These are phyloP conservation scores for Limtongozyma cylindracea DNA, from an alignment of 805 yeast species.

Conservation along the genomic window DNA sequence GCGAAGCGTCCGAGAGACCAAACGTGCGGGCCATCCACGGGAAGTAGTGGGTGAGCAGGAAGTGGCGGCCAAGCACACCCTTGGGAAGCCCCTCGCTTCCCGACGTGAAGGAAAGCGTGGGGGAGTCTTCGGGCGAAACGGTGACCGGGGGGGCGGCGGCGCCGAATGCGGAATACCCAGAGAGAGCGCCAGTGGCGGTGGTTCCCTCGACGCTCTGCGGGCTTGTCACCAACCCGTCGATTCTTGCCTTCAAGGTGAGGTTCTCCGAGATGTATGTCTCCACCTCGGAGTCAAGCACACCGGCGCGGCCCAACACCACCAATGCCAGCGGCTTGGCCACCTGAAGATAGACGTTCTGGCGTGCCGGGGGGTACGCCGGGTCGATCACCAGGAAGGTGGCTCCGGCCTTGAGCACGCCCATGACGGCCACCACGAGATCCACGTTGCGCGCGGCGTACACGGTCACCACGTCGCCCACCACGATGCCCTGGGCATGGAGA, in stretches of 20 bases:
- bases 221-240: conserved; percentile 52
- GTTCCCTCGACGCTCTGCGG: too few species aligned
- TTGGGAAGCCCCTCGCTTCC: conserved; percentile 98
- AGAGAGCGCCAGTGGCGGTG: too few species aligned
- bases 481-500: conserved; percentile 55
- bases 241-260: conserved; percentile 40
- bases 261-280: conserved; percentile 54
- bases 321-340: conserved; percentile 89
- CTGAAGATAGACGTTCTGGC: conserved; percentile 79
- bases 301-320: conserved; percentile 80
- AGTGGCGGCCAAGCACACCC: conserved; percentile 96
- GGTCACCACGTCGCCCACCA: conserved; percentile 88
- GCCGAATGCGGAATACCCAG: too few species aligned
- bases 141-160: conserved; percentile 29
- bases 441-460: conserved; percentile 96
- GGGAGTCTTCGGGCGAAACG: conserved; percentile 96
- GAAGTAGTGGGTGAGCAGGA: conserved; percentile 88
- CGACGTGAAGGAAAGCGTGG: conserved; percentile 87
- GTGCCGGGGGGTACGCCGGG: conserved; percentile 96
- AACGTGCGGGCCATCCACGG: conserved; percentile 95
- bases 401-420: conserved; percentile 97
- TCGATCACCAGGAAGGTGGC: conserved; percentile 97
- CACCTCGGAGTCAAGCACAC: conserved; percentile 52
- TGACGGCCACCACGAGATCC: conserved; percentile 85
- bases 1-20: conserved; percentile 52